Evolutionary conservation across 345 rosid genomes (phyloP), one percentile per base, ranked within the genome.

Genomic region (Lenwebbia sp.): DNA sequence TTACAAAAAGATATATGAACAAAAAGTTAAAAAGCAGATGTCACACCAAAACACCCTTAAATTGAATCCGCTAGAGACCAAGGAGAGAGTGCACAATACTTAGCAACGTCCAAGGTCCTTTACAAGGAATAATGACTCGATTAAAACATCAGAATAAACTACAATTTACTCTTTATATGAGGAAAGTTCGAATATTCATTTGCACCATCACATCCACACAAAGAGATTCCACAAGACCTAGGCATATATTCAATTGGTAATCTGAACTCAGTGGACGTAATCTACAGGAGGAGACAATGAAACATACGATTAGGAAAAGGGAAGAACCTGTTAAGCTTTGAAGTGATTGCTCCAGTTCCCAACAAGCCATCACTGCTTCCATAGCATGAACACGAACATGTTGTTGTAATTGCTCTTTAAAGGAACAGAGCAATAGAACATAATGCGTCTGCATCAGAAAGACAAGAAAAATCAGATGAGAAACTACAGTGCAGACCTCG

Each of bases 331-430:
- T 96, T 90, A 97, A 92, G 93, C 99, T 94, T 88, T 98, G 99
- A 58, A 98, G 91, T 78, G 98, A 93, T 89, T 98, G 99, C 92
- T 98, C 99, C 75, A 98, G 93, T 90, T 96, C 99, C 99, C 99
- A 97, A 89, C 99, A 97, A 83, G 99, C 99, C 99, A 97, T 96
- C 50, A 96, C 99, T 22, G 99, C 99, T 91, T 97, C 99, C 99
- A 97, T 97, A 9, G 99, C 99, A 90, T 97, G 99, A 84, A 97
- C 99, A 78, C 99, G 94, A 14, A 97, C 99, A 74, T 97, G 99
- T 87, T 97, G 98, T 87, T 97, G 99, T 65, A 97, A 87, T 91
- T 96, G 99, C 85, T 97, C 99, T 93, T 97, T 97, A 85, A 97
- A 96, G 21, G 98, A 93, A 83, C 99, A 97, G 44, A 96, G 95